Evolutionary conservation across 768 basidiomycete species (phyloP), one percentile per base, ranked within the genome.

Genomic region (Lanmaoa rubissima): DNA sequence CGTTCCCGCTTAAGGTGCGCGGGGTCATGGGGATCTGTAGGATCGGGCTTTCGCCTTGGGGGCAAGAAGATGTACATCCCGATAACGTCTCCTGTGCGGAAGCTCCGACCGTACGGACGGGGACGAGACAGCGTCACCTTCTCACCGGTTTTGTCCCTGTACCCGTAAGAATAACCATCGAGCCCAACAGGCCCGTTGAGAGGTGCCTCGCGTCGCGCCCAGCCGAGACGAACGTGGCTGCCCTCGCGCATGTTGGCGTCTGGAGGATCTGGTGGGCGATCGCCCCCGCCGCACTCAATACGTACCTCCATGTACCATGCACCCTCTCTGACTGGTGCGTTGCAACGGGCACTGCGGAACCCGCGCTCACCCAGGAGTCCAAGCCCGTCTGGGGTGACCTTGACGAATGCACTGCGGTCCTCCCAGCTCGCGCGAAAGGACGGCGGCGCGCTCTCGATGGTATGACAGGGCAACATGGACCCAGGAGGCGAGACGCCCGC

Each of bases 1-100:
- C 97, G 90, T 67, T 94, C 91, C 53, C 97, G 85, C 61, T 86
- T 84, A 59, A 97, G 74, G 61, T 87, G 87, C 5, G 90, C 88
- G 11, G 95, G 90, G 69, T 97, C 91, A 61, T 84, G 74, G 1
- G 80, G 79, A 66, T 95, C 91, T 39, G 82, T 77, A 44, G 74
- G 73, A 62, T 82, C 72, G 16, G 87, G 78, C 63, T 79, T 69
- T 34, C 84, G 81, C 34, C 80, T 79, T 0, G 82, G 78, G 4
- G 97, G 96, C 8, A 98, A 83, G 39, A 83, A 89, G 50, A 99
- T 92, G 70, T 95, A 91, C 83, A 98, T 87, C 24, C 97, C 97
- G 46, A 98, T 76, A 19, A 94, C 87, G 72, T 98, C 93, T 7
- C 94, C 94, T 1, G 92, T 81, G 51, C 77, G 78, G 67, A 90